A percentile compares a stretch with the other conserved stretches of the same genome.
These are phyloP conservation scores for Neoarthrinium moseri DNA, from an alignment of 2,329 filamentous ascomycete genomes.

Conservation along the genomic window DNA sequence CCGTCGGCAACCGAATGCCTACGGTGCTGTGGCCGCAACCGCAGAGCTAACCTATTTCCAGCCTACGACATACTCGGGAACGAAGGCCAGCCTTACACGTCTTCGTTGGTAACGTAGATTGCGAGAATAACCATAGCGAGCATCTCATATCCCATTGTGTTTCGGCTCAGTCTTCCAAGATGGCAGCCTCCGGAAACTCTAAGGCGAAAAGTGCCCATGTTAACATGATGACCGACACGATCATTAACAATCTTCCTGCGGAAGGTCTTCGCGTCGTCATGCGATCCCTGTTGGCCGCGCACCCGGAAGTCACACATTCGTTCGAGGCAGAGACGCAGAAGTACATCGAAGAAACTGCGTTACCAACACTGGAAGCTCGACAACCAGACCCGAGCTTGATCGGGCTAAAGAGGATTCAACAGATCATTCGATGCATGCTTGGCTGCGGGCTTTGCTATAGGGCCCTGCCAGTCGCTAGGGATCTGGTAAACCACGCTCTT, in stretches of 20 bases:
- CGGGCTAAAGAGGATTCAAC: not conserved
- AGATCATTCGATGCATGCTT: conserved; percentile 22
- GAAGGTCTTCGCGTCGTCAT: conserved; percentile 38
- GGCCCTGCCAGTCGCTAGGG: conserved; percentile 15
- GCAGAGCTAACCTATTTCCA: no score
- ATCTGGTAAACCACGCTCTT: conserved; percentile 12
- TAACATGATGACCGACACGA: conserved; percentile 46
- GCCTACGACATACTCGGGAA: no score
- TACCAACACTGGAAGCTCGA: not conserved
- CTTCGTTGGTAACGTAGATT: no score
- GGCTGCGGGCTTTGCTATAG: conserved; percentile 21
- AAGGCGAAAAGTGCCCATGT: conserved; percentile 34
- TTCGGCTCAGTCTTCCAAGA: no score
- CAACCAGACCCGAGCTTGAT: conserved; percentile 8
- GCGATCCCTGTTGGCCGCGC: conserved; percentile 26
- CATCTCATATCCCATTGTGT: no score
- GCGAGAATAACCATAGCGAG: no score
- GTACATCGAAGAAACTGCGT: conserved; percentile 22
- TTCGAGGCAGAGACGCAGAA: conserved; percentile 29
- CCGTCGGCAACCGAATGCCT: no score
- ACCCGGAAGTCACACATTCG: conserved; percentile 27
- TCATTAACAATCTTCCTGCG: conserved; percentile 39
- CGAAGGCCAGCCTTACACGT: no score
- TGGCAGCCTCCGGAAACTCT: not conserved
- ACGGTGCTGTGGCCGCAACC: no score